Base-by-base conservation (phyloP, 805 yeast species). In the Candida awuae region DNA sequence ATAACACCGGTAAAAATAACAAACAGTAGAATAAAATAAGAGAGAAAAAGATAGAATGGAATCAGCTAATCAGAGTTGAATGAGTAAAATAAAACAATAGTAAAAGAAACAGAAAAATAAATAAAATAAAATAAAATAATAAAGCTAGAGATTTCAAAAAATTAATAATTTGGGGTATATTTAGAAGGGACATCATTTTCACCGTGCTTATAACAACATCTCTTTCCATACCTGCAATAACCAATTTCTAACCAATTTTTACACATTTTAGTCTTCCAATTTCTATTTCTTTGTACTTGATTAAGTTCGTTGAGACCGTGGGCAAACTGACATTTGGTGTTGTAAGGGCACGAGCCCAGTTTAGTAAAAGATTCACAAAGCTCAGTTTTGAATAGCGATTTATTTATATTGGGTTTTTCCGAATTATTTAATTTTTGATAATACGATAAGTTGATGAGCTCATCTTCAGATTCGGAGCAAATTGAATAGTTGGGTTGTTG, bases 121-220 rank as follows among this genome's bases (percentile, higher is more conserved):
- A 30, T 30, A 30, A 19, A 30, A 18, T 15, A 30, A 30, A 19
- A 26, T 25, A 18, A 34, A 31, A 31, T 31, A 30, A 18, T 17
- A 19, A 17, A n/a, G n/a, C n/a, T n/a, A n/a, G n/a, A n/a, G n/a
- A n/a, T n/a, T n/a, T n/a, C n/a, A n/a, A n/a, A n/a, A n/a, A 17
- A 30, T 18, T 17, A 13, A 29, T 29, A 18, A 29, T 15, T n/a
- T 9, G 2, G 8, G 15, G 23, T 23, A 7, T 12, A 26, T 13
- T 31, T 28, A 12, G 43, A 35, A 5, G 52, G 51, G 23, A 37
- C 41, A 41, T 55, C 60, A 21, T 55, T 60, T 36, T 63, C 63
- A 22, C 81, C 84, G 61, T 87, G 97, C 55, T 81, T 84, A 67
- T 88, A 87, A 55, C 95, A 85, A 59, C 97, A 87, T 54, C 97